Evolutionary conservation across 2,329 filamentous ascomycete genomes (phyloP).

Genomic region (Colletotrichum scovillei): DNA sequence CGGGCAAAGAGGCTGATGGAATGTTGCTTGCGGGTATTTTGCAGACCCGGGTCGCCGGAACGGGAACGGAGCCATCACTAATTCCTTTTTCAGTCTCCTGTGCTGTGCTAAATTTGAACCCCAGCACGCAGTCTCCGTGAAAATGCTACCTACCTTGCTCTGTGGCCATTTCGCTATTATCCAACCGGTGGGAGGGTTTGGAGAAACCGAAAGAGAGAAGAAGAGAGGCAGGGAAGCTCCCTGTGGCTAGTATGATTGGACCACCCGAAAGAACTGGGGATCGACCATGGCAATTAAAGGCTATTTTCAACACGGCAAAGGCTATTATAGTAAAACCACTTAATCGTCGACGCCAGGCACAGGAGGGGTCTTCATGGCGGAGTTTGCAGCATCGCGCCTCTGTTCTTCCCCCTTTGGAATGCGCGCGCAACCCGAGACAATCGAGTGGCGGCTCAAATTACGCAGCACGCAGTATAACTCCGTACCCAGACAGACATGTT

Average conservation of each 20-base stretch:
- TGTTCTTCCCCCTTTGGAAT: neutral
- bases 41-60: neutral
- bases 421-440: neutral
- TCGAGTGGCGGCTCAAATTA: neutral
- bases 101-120: neutral
- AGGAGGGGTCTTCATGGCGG: neutral
- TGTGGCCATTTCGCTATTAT: neutral
- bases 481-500: neutral
- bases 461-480: no score
- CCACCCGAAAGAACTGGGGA: neutral
- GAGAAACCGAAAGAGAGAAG: neutral
- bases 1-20: neutral
- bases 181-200: neutral
- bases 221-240: neutral
- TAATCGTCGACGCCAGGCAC: neutral
- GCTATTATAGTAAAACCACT: neutral
- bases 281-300: neutral
- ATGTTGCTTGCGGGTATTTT: neutral
- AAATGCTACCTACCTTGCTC: no score
- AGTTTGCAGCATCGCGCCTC: neutral
- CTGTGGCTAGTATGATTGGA: neutral
- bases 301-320: neutral
- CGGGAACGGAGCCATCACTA: neutral
- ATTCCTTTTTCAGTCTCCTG: neutral
- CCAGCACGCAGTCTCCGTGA: neutral